Conservation (phyloP, 306 rosid species). For the Pyrus pyrifolia region DNA sequence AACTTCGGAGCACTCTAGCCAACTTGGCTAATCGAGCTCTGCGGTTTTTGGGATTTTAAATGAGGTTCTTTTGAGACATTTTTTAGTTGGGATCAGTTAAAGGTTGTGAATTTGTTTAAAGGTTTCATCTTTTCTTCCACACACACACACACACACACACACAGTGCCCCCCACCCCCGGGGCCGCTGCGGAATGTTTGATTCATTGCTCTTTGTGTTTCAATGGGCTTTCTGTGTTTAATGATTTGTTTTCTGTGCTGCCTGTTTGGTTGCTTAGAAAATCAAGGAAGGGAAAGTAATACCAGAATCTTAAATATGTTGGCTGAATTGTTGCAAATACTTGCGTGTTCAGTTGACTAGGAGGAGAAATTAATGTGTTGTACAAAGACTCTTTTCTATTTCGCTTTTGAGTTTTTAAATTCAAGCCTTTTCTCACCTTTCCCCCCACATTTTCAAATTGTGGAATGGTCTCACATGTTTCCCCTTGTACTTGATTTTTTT, state of each 20-base stretch:
- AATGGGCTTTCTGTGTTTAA: background rate
- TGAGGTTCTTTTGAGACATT: background rate
- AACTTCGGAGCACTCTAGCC: no score
- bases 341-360: background rate
- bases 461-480: background rate
- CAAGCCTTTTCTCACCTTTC: background rate
- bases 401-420: background rate
- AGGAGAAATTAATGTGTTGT: background rate
- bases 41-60: background rate
- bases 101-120: slow-evolving; percentile 2
- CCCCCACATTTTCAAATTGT: background rate
- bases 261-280: slow-evolving; percentile 6
- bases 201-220: background rate
- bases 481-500: background rate
- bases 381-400: background rate
- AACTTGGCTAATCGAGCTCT: background rate
- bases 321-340: background rate
- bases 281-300: background rate
- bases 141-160: no score
- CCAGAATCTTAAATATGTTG: background rate
- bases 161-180: no score
- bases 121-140: background rate
- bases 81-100: background rate
- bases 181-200: background rate
- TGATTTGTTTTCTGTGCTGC: background rate